phyloP scores from a whole-genome alignment of 208 protist species.

The Phytomonas sp. region DNA sequence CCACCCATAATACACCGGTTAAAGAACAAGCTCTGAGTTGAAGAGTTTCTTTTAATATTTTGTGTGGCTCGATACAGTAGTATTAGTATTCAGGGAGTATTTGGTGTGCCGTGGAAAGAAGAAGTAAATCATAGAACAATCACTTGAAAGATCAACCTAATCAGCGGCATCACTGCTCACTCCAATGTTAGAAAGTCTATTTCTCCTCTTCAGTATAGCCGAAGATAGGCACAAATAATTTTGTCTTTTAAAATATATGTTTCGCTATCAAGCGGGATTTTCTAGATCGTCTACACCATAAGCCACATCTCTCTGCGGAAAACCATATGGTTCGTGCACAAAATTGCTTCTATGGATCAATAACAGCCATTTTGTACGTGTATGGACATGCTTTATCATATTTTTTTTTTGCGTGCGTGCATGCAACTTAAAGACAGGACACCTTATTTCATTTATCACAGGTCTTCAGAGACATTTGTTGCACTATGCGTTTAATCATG shows the following conservation, averaged over 20 bases:
- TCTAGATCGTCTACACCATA: not conserved
- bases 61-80: not conserved
- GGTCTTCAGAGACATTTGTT: conserved; percentile 35
- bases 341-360: not conserved
- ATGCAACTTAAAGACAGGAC: not conserved
- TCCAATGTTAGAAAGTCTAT: not conserved
- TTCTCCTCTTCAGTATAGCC: not conserved
- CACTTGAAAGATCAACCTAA: not conserved
- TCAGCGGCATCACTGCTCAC: not conserved
- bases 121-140: not conserved
- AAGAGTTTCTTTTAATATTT: not conserved
- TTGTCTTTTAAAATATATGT: not conserved
- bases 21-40: not conserved
- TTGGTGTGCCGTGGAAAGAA: not conserved
- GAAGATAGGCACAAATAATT: not conserved
- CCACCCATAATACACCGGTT: not conserved
- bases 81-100: not conserved
- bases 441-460: not conserved
- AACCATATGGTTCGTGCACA: not conserved
- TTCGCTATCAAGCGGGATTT: not conserved
- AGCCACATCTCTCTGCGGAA: not conserved
- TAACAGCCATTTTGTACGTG: not conserved
- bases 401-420: not conserved
- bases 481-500: conserved; percentile 61
- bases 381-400: not conserved